Base-by-base conservation (phyloP, 2,329 filamentous ascomycete genomes). In the Aspergillus sp. region DNA sequence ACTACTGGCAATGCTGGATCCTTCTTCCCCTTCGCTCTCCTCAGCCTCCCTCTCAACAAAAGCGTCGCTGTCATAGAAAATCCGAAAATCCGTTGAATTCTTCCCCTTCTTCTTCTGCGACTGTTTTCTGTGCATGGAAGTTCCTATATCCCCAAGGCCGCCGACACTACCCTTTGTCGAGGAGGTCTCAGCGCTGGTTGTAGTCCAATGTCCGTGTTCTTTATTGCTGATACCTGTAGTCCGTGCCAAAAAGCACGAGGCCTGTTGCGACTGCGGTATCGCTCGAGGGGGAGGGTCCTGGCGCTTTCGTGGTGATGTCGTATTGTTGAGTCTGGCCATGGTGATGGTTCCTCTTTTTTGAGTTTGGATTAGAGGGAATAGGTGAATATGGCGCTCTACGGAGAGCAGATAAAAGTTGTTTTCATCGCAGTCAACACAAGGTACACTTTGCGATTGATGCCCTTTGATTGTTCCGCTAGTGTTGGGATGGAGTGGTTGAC, bases 1-100 rank as follows among this genome's bases (percentile, higher is more conserved):
- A 9, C 26, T 19, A 12, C 36, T 28, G 4, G 36, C 4, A 19
- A 3, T 9, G 5, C 19, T 27, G 5, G 26, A 4, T 26, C 26
- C 36, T 39, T 39, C 47, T 54, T 34, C 42, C 46, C 9, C 19
- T 39, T 43, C 36, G 2, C 30, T 27, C 19, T 56, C 47, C 9
- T 43, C 36, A 1, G 30, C 28, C 19, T 56, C 53, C 26, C 48
- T 46, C 7, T 59, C 58, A 9, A 52, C 52, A 5, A 39, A n/a
- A 5, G 47, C 48, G 28, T 60, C 55, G 5, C 48, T 52, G 8
- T 66, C 62, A 4, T 60, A 49, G n/a, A 66, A 62, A 34, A 65
- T 64, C 33, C 64, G 53, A 30, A 65, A 65, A 7, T 46, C 42
- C 2, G 51, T 38, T 26, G 56, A 51, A 0, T 56, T 51, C 7